Evolutionary conservation across 129 eudicot genomes (phyloP), one percentile per base, ranked within the genome.

Genomic region (Lactuca sativa): DNA sequence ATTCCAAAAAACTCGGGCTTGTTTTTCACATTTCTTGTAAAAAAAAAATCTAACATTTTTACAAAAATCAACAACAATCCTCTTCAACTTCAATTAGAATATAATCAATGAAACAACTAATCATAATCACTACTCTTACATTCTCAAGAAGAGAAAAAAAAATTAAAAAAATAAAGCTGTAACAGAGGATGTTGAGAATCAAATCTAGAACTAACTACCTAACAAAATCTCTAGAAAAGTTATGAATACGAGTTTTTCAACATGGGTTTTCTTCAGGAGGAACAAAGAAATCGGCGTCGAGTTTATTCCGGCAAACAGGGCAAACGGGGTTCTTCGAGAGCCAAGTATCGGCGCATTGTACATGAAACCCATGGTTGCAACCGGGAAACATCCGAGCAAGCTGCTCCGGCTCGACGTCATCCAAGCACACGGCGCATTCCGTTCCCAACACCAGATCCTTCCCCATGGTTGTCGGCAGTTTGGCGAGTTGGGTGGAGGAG

Each of bases 331-430:
- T 78, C 67, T 78, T 82, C 3, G 88, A 58, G 0, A 88, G 82
- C 95, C 95, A 88, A 0, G 95, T 79, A 65, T 85, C 95, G 37
- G 86, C 95, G 74, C 95, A 88, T 43, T 79, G 73, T 6, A 88
- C 44, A 55, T 88, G 95, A 43, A 88, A 88, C 0, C 90, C 90
- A 38, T 85, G 95, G 64, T 82, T 88, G 70, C 95, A 88, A 48
- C 90, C 95, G 58, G 95, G 95, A 13, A 88, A 67, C 66, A 84
- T 52, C 69, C 95, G 69, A 15, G 82, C 95, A 66, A 76, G 81
- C 57, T 88, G 82, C 14, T 84, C 86, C 10, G 44, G 18, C 49
- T 73, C 86, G 30, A 88, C 75, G 4, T 80, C 90, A 9, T 88
- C 95, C 74, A 88, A 79, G 60, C 95, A 88, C 9, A 88, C 88